Conservation (phyloP, 352 stramenopile genomes). For the Phytophthora cryptogea region DNA sequence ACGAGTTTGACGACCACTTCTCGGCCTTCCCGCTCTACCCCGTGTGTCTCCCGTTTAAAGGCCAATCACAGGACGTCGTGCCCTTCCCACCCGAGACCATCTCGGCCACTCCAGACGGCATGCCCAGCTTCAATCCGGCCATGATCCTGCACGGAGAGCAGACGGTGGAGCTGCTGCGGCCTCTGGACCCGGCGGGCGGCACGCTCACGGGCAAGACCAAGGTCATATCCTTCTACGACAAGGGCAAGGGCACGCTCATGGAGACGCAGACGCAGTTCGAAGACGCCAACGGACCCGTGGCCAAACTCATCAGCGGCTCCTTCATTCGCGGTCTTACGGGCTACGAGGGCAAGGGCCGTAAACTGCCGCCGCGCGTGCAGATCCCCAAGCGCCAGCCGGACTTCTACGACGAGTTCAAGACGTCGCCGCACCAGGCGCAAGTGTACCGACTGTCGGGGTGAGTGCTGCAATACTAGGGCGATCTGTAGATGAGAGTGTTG, state of each 20-base stretch:
- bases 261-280: conserved; percentile 85
- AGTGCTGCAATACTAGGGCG: conserved; percentile 9
- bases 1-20: conserved; percentile 88
- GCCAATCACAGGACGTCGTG: conserved; percentile 85
- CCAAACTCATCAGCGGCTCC: conserved; percentile 75
- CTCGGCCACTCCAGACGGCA: conserved; percentile 58
- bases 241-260: conserved; percentile 83
- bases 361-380: conserved; percentile 68
- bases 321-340: conserved; percentile 83
- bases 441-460: conserved; percentile 93
- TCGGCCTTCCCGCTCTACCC: conserved; percentile 89
- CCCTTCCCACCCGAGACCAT: conserved; percentile 83
- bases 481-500: not conserved
- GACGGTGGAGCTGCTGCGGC: conserved; percentile 79
- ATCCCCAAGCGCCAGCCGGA: conserved; percentile 79
- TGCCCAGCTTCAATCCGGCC: conserved; percentile 77
- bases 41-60: conserved; percentile 88
- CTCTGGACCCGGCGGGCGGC: conserved; percentile 63
- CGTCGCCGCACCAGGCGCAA: conserved; percentile 77
- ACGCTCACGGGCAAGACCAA: conserved; percentile 60
- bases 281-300: conserved; percentile 65
- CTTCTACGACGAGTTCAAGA: conserved; percentile 64
- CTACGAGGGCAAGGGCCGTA: conserved; percentile 72
- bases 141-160: conserved; percentile 90
- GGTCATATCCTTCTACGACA: conserved; percentile 85